Evolutionary conservation across 495 filamentous ascomycete genomes (phyloP), one percentile per base, ranked within the genome.

Genomic region (Penicillium daleae): DNA sequence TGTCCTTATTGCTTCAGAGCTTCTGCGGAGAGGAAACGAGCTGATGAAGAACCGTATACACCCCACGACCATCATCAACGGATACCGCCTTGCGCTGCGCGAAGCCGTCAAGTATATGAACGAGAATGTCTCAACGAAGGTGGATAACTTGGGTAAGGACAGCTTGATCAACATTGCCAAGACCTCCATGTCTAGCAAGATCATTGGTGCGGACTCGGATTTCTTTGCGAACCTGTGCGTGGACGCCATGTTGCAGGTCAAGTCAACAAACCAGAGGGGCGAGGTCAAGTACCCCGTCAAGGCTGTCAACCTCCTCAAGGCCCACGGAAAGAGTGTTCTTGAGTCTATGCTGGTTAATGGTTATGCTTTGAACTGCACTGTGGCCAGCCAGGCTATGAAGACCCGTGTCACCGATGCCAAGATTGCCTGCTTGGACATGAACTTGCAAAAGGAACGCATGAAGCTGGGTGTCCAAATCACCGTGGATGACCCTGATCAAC

Each of bases 11-110:
- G 95, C 95, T 55, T 90, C 96, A 62, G 95, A 99, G 81, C 91
- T 99, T 66, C 84, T 99, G 66, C 86, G 90, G 71, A 86, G 95
- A 80, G 95, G 86, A 40, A 99, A 98, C 83, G 95, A 99, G 79
- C 85, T 99, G 64, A 93, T 98, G 89, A 96, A 95, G 84, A 98
- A 97, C 85, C 91, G 93, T 75, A 98, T 99, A 87, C 95, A 99
- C 79, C 96, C 95, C 56, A 99, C 95, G 26, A 99, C 95, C 56
- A 98, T 99, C 78, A 99, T 99, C 76, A 98, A 91, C 64, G 95
- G 95, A 69, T 99, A 98, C 83, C 85, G 95, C 65, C 86, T 99
- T 66, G 95, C 95, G 61, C 86, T 99, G 62, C 85, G 95, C 62
- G 96, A 98, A 82, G 96, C 95, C 54, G 91, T 99, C 68, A 93